Percentiles rank a stretch among this genome's conserved stretches.
Conservation (phyloP, 441 rosid genomes). For the Pelargonium fulgidum region DNA sequence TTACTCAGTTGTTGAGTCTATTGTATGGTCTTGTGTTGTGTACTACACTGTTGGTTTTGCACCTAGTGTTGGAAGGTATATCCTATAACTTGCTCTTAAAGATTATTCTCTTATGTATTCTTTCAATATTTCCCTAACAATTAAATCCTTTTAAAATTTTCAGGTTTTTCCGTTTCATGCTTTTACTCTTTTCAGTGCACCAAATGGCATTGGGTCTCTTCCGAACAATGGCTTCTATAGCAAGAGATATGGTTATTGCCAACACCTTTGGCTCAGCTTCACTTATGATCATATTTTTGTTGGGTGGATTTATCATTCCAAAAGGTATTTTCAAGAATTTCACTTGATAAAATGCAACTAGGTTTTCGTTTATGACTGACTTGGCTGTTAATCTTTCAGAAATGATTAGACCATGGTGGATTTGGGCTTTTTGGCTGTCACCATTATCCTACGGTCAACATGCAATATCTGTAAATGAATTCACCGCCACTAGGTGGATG, state of each 20-base stretch:
- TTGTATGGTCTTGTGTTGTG: slow-evolving; percentile 77
- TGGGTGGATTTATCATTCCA: slow-evolving; percentile 91
- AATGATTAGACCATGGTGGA: slow-evolving; percentile 76
- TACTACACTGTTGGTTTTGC: slow-evolving; percentile 83
- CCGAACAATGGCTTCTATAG: slow-evolving; percentile 68
- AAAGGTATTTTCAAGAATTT: slow-evolving; percentile 41
- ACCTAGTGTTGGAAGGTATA: slow-evolving; percentile 61
- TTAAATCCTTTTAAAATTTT: slow-evolving; percentile 3
- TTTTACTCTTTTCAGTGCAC: slow-evolving; percentile 63
- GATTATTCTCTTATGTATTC: neutral
- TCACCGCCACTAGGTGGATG: slow-evolving; percentile 71
- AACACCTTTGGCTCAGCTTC: slow-evolving; percentile 79
- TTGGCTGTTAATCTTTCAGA: slow-evolving; percentile 33
- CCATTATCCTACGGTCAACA: slow-evolving; percentile 78
- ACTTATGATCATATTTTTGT: slow-evolving; percentile 48
- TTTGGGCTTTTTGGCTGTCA: slow-evolving; percentile 89
- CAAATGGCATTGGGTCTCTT: slow-evolving; percentile 93
- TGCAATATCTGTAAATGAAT: slow-evolving; percentile 81
- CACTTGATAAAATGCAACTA: slow-evolving; percentile 7
- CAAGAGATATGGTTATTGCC: slow-evolving; percentile 84
- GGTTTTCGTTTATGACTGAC: slow-evolving; percentile 16
- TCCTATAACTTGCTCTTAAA: neutral
- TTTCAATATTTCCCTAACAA: slow-evolving; percentile 14
- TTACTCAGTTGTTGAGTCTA: slow-evolving; percentile 71
- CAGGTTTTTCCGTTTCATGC: slow-evolving; percentile 67